These are phyloP conservation scores for Acorus gramineus DNA, from an alignment of 106 monocot genomes.

Conservation along the genomic window DNA sequence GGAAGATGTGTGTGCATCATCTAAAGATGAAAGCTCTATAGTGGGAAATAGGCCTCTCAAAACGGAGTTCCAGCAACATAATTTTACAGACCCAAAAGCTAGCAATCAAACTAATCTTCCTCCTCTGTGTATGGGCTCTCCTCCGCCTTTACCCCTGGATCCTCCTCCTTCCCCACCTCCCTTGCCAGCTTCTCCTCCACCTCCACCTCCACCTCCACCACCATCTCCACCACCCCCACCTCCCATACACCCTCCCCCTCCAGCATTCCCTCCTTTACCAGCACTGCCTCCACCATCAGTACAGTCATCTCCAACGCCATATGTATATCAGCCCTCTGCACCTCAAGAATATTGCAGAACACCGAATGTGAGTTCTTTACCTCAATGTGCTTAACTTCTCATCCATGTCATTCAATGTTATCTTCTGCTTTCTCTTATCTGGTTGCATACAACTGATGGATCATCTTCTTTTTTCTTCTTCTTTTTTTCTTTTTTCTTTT, in stretches of 20 bases:
- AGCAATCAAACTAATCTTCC: slow-evolving; percentile 19
- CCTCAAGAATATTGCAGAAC: slow-evolving; percentile 38
- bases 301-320: not conserved
- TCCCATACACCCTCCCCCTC: slow-evolving; percentile 23
- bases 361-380: slow-evolving; percentile 44
- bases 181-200: slow-evolving; percentile 32
- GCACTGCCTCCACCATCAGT: slow-evolving; percentile 25
- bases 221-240: slow-evolving; percentile 29
- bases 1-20: slow-evolving; percentile 54
- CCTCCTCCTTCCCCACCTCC: slow-evolving; percentile 34
- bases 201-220: slow-evolving; percentile 29
- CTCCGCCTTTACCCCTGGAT: slow-evolving; percentile 39
- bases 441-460: too few relatives aligned
- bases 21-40: slow-evolving; percentile 22
- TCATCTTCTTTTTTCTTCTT: too few relatives aligned
- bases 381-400: not conserved
- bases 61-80: slow-evolving; percentile 4
- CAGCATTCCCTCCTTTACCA: slow-evolving; percentile 29
- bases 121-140: slow-evolving; percentile 14
- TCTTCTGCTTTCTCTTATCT: too few relatives aligned
- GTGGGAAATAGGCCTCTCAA: slow-evolving; percentile 13
- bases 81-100: slow-evolving; percentile 7
- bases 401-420: not conserved
- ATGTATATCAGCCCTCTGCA: slow-evolving; percentile 18
- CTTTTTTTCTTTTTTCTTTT: not conserved